Evolutionary conservation across 1,284 basidiomycete species (phyloP).

Genomic region (Peniophora sp.): DNA sequence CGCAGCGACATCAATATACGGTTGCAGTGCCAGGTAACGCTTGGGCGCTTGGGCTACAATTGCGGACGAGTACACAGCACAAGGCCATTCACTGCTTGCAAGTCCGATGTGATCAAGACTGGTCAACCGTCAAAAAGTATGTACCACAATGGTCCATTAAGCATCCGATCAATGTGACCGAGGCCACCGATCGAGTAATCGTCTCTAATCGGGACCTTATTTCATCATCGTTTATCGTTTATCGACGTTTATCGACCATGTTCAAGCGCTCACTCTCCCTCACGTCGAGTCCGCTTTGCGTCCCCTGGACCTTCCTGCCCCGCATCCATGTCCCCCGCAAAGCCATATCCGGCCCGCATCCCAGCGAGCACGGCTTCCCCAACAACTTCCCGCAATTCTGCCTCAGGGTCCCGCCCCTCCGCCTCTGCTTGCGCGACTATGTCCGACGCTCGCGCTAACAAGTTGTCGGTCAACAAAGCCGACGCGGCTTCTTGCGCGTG

Average conservation of each 20-base stretch:
- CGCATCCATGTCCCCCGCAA: no score
- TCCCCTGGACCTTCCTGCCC: no score
- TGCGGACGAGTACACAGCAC: no score
- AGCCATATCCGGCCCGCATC: slow-evolving; percentile 44
- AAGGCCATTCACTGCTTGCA: no score
- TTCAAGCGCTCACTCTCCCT: no score
- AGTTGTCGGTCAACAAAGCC: slow-evolving; percentile 57
- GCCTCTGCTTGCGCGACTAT: slow-evolving; percentile 62
- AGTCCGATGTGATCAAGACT: no score
- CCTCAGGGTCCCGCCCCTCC: slow-evolving; percentile 54
- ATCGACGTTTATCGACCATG: not conserved
- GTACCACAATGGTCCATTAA: slow-evolving; percentile 5
- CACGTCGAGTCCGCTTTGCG: no score
- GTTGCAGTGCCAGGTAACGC: no score
- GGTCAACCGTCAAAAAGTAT: no score
- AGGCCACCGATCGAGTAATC: not conserved
- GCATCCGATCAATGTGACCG: slow-evolving; percentile 1
- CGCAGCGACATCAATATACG: no score
- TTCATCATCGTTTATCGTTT: not conserved
- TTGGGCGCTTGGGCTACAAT: no score
- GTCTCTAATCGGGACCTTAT: not conserved
- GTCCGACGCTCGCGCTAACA: slow-evolving; percentile 59
- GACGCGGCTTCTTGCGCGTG: slow-evolving; percentile 63
- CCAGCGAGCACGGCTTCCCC: slow-evolving; percentile 54
- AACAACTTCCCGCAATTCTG: slow-evolving; percentile 50